A percentile compares a stretch with the other conserved stretches of the same genome.
phyloP scores from a whole-genome alignment of 257 asterid species.

The Solanum peruvianum region DNA sequence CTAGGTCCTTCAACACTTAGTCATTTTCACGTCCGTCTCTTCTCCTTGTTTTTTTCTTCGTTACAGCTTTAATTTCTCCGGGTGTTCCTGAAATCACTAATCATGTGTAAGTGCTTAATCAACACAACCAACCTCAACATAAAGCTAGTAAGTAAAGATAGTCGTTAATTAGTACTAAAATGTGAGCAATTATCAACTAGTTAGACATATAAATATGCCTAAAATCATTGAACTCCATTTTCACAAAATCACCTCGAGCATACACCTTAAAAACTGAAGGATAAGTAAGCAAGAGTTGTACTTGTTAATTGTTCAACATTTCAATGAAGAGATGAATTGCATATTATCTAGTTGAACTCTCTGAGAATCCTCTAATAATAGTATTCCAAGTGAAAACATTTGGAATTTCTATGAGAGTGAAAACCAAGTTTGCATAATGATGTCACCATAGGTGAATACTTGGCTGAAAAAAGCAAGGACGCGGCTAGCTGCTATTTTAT shows the following conservation, averaged over 20 bases:
- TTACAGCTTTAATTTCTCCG: no score
- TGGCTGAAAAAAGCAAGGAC: conserved; percentile 43
- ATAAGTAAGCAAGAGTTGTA: conserved; percentile 35
- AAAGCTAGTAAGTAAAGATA: no score
- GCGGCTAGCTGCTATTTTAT: conserved; percentile 48
- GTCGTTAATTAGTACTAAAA: no score
- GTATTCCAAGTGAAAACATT: conserved; percentile 60
- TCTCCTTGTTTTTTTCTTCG: no score
- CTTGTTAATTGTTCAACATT: conserved; percentile 28
- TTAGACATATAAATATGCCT: no score
- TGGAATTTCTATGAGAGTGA: conserved; percentile 22
- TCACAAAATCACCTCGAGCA: conserved; percentile 38
- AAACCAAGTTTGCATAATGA: conserved; percentile 42
- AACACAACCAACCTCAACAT: no score
- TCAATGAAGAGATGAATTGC: conserved; percentile 42
- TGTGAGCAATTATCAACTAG: no score
- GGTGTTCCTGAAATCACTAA: no score
- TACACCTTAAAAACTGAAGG: conserved; percentile 71
- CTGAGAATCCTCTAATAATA: conserved; percentile 53
- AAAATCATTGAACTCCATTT: conserved; percentile 21
- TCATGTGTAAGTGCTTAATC: no score
- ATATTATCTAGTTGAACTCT: conserved; percentile 36
- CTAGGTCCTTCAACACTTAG: no score
- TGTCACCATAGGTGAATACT: conserved; percentile 22
- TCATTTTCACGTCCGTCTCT: no score